phyloP scores from a whole-genome alignment of 345 rosid genomes.

The Lenwebbia sp. region DNA sequence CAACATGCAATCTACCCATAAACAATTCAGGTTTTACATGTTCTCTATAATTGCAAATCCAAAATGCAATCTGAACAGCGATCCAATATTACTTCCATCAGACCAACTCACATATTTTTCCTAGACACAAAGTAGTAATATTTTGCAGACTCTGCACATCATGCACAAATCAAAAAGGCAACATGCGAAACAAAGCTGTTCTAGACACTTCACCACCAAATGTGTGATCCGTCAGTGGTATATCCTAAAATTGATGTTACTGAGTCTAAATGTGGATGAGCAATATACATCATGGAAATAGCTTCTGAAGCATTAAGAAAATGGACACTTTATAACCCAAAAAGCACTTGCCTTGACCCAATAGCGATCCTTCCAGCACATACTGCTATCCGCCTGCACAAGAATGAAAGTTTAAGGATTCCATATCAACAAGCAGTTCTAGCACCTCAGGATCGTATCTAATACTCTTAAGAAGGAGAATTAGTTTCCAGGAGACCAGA shows the following conservation, averaged over 20 bases:
- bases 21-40: neutral
- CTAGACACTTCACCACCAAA: neutral
- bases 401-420: neutral
- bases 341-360: conserved; percentile 90
- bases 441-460: neutral
- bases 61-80: neutral
- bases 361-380: conserved; percentile 71
- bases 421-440: neutral
- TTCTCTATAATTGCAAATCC: neutral
- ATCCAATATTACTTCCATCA: neutral
- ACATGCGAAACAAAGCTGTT: neutral
- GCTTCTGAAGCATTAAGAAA: neutral
- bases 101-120: neutral
- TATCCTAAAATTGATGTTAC: neutral
- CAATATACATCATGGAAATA: neutral
- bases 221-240: neutral
- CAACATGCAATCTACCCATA: neutral
- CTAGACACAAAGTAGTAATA: neutral
- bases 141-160: neutral
- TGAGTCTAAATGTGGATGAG: neutral
- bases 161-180: neutral
- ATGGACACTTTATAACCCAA: neutral
- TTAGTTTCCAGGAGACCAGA: neutral
- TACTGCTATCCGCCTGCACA: conserved; percentile 56
- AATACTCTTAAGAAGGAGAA: neutral